These are phyloP conservation scores for Magnolia changhungtana DNA, from an alignment of 164 flowering plant genomes.

Conservation along the genomic window DNA sequence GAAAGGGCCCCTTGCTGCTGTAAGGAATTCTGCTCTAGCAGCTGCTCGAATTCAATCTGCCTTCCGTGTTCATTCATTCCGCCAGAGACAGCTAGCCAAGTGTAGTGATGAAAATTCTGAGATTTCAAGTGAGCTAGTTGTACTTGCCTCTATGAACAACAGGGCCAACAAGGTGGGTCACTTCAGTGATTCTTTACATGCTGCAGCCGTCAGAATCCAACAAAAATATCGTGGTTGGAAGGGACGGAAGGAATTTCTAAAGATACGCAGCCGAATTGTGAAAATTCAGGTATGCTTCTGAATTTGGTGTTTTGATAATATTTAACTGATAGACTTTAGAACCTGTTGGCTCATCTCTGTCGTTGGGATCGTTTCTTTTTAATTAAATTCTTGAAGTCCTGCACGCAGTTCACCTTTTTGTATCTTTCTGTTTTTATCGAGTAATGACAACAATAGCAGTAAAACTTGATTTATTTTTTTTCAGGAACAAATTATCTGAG, in stretches of 20 bases:
- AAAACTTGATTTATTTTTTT: no score
- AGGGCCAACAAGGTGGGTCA: slow-evolving; percentile 35
- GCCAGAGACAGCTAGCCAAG: slow-evolving; percentile 34
- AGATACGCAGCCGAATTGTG: slow-evolving; percentile 55
- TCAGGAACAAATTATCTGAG: no score
- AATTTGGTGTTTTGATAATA: neutral
- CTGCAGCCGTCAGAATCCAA: slow-evolving; percentile 64
- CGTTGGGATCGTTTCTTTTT: neutral
- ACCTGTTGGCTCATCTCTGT: neutral
- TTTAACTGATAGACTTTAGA: neutral
- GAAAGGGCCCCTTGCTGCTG: slow-evolving; percentile 58
- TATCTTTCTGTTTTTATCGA: no score
- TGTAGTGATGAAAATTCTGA: slow-evolving; percentile 28
- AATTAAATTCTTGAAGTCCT: neutral
- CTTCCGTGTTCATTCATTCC: slow-evolving; percentile 52
- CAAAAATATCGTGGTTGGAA: slow-evolving; percentile 75
- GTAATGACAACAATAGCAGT: no score
- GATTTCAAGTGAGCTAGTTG: slow-evolving; percentile 37
- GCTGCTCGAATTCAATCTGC: slow-evolving; percentile 64
- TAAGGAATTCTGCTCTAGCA: slow-evolving; percentile 63
- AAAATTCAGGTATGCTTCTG: slow-evolving; percentile 59
- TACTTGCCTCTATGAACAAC: slow-evolving; percentile 31
- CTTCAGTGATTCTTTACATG: slow-evolving; percentile 51
- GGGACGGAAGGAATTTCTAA: slow-evolving; percentile 57
- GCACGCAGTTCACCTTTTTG: no score